Evolutionary conservation across 1,139 yeast species (phyloP), one percentile per base, ranked within the genome.

Genomic region (Pichia sp.): DNA sequence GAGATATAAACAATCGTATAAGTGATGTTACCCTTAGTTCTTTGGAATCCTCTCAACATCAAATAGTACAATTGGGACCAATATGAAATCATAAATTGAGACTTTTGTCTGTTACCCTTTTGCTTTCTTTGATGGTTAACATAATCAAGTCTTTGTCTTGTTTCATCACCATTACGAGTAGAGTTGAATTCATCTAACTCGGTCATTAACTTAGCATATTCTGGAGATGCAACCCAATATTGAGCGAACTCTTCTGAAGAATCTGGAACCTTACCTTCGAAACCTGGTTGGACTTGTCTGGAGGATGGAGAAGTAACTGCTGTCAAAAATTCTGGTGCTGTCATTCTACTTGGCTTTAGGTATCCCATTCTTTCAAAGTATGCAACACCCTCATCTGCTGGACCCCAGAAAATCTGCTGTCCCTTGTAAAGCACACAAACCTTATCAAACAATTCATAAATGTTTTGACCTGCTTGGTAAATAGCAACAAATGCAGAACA

Each of bases 401-500:
- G 72, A 46, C 95, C 95, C 55, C 69, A 84, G 64, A 57, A 85
- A 42, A 86, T 80, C 60, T 85, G 91, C 52, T 78, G 72, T 39
- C 95, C 95, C 50, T 77, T 81, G 58, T 84, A 83, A 35, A 85
- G 65, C 16, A 85, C 78, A 35, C 75, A 64, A 11, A 80, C 93
- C 48, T 80, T 79, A 62, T 84, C 88, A 54, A 85, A 84, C 46
- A 78, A 62, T 43, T 81, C 78, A 57, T 83, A 85, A 51, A 83
- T 82, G 56, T 77, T 83, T 63, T 81, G 86, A 24, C 85, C 78
- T 52, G 88, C 84, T 65, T 85, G 94, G 62, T 84, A 84, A 44
- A 84, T 79, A 23, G 94, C 86, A 49, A 85, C 81, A 37, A 82
- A 65, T 1, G 86, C 77, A 25, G 77, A 68, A 6, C 78, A 71